A percentile compares a stretch with the other conserved stretches of the same genome.
Evolutionary conservation across 495 filamentous ascomycete genomes (phyloP).

Genomic region (Clohesyomyces aquaticus): DNA sequence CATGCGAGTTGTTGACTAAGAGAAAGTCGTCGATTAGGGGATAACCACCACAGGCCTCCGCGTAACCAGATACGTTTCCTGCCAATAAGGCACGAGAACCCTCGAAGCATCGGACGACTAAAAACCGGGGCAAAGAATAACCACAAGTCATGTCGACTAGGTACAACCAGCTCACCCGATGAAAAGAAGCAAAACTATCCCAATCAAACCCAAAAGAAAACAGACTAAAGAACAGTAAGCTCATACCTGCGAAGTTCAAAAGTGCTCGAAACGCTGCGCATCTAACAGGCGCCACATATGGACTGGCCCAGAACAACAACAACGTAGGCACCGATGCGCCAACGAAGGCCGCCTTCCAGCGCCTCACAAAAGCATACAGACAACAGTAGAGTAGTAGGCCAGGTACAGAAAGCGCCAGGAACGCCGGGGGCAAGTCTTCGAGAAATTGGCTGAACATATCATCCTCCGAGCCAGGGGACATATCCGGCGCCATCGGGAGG

Average conservation of each 20-base stretch:
- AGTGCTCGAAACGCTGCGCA: constrained; percentile 9
- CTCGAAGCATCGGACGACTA: too few relatives aligned
- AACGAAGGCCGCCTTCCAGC: neutral
- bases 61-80: too few relatives aligned
- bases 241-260: constrained; percentile 9
- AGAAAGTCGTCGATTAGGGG: too few relatives aligned
- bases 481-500: neutral
- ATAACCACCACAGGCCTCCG: too few relatives aligned
- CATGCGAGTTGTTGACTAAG: too few relatives aligned
- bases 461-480: neutral
- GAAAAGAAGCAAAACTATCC: too few relatives aligned
- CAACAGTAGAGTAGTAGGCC: neutral
- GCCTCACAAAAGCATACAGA: constrained; percentile 4
- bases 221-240: neutral
- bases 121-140: too few relatives aligned
- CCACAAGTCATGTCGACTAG: too few relatives aligned
- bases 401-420: constrained; percentile 1
- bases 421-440: constrained; percentile 3
- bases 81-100: too few relatives aligned
- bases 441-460: neutral
- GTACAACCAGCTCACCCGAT: too few relatives aligned
- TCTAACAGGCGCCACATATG: constrained; percentile 5
- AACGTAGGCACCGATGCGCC: neutral
- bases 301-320: neutral
- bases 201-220: constrained; percentile 6